A percentile compares a stretch with the other conserved stretches of the same genome.
phyloP scores from a whole-genome alignment of 805 yeast genomes.

The Crinitomyces ghanaensis region DNA sequence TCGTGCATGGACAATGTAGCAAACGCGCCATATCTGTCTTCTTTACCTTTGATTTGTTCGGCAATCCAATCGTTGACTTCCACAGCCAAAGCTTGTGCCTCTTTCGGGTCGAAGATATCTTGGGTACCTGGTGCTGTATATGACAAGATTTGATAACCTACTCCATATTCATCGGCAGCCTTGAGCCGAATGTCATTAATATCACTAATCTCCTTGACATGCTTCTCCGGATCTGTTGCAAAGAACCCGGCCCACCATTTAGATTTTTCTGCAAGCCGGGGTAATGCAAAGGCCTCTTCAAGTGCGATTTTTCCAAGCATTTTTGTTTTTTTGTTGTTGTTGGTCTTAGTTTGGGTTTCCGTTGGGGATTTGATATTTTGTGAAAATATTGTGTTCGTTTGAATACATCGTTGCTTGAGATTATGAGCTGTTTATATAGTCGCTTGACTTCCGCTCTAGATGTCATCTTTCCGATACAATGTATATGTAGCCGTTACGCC shows the following conservation, averaged over 20 bases:
- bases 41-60: slow-evolving; percentile 4
- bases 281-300: slow-evolving; percentile 4
- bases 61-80: slow-evolving; percentile 3
- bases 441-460: no score
- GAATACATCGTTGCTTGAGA: no score
- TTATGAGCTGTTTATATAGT: no score
- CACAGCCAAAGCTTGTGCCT: slow-evolving; percentile 2
- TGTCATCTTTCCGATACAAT: no score
- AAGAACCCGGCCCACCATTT: slow-evolving; percentile 4
- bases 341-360: background rate
- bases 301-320: slow-evolving; percentile 4
- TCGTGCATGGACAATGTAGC: slow-evolving; percentile 7
- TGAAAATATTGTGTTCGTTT: no score
- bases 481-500: no score
- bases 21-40: slow-evolving; percentile 5
- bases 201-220: slow-evolving; percentile 1
- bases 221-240: slow-evolving; percentile 3
- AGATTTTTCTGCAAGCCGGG: slow-evolving; percentile 1
- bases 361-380: no score
- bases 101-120: slow-evolving; percentile 3
- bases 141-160: slow-evolving; percentile 3
- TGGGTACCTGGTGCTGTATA: slow-evolving; percentile 4
- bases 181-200: slow-evolving; percentile 1
- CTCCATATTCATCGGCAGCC: slow-evolving; percentile 2
- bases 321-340: background rate